A percentile compares a stretch with the other conserved stretches of the same genome.
phyloP scores from a whole-genome alignment of 208 protist species.

The Phytomonas francai region DNA sequence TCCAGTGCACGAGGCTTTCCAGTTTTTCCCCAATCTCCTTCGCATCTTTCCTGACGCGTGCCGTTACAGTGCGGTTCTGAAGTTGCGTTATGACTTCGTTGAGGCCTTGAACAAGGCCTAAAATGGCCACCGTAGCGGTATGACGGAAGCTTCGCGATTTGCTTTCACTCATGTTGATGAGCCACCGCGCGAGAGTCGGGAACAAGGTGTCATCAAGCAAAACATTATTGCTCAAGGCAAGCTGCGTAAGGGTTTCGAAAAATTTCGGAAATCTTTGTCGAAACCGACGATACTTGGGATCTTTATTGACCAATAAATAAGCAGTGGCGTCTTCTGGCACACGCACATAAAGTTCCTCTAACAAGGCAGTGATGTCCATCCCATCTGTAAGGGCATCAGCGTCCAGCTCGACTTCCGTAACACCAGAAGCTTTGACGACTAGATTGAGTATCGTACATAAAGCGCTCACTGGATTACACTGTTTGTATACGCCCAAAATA shows the following conservation, averaged over 20 bases:
- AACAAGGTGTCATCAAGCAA: conserved; percentile 52
- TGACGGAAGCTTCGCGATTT: conserved; percentile 83
- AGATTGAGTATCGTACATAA: conserved; percentile 74
- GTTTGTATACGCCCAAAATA: conserved; percentile 50
- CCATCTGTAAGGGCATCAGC: conserved; percentile 41
- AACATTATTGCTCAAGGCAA: conserved; percentile 43
- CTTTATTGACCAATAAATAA: conserved; percentile 76
- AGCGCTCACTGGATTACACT: conserved; percentile 21
- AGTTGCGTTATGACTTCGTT: conserved; percentile 40
- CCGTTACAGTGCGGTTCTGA: conserved; percentile 33
- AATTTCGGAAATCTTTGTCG: conserved; percentile 50
- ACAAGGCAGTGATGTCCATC: conserved; percentile 48
- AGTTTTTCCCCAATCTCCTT: conserved; percentile 5
- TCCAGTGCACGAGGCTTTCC: conserved; percentile 30
- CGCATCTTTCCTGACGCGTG: conserved; percentile 25
- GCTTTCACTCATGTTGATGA: conserved; percentile 85
- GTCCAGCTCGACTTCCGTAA: conserved; percentile 62
- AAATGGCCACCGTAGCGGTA: conserved; percentile 62
- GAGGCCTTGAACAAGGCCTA: conserved; percentile 70
- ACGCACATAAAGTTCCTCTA: conserved; percentile 81
- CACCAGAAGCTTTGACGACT: conserved; percentile 64
- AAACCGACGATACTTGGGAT: conserved; percentile 55
- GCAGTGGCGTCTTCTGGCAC: conserved; percentile 58
- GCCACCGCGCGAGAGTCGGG: conserved; percentile 59
- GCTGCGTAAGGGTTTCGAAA: conserved; percentile 49